Evolutionary conservation across 495 filamentous ascomycete species (phyloP).

Genomic region (Margaritispora aquatica): DNA sequence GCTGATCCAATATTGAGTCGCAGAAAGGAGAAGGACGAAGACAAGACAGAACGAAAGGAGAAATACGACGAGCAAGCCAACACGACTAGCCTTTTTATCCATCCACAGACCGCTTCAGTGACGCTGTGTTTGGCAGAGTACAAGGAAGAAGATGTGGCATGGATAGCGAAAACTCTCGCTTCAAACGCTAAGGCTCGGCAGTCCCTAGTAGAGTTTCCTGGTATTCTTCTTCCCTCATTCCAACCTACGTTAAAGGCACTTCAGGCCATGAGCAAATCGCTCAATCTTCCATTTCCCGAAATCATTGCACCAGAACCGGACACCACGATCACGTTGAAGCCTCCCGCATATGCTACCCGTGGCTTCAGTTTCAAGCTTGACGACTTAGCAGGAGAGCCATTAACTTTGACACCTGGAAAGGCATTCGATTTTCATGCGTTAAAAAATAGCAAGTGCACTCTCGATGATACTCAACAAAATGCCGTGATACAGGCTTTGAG

Average conservation of each 20-base stretch:
- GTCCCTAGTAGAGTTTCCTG: slow-evolving; percentile 64
- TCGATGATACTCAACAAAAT: slow-evolving; percentile 52
- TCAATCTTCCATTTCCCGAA: slow-evolving; percentile 53
- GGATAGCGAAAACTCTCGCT: slow-evolving; percentile 21
- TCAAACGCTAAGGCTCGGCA: slow-evolving; percentile 18
- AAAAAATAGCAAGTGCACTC: slow-evolving; percentile 34
- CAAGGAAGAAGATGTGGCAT: slow-evolving; percentile 23
- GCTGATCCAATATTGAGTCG: slow-evolving; percentile 20
- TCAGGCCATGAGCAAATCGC: slow-evolving; percentile 46
- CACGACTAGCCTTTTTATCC: slow-evolving; percentile 23
- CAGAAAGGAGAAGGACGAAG: slow-evolving; percentile 17
- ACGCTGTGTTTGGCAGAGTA: slow-evolving; percentile 23
- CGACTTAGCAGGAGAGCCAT: slow-evolving; percentile 33
- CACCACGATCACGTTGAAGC: slow-evolving; percentile 27
- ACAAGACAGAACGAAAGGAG: slow-evolving; percentile 12
- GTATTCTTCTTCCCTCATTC: slow-evolving; percentile 61
- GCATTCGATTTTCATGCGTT: slow-evolving; percentile 36
- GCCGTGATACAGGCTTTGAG: slow-evolving; percentile 52
- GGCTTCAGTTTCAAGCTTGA: slow-evolving; percentile 50
- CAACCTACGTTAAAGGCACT: slow-evolving; percentile 58
- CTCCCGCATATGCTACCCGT: slow-evolving; percentile 46
- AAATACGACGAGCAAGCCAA: slow-evolving; percentile 16
- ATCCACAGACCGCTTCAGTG: slow-evolving; percentile 23
- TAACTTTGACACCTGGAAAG: slow-evolving; percentile 31
- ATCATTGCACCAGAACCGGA: slow-evolving; percentile 41